Percentiles rank a stretch among this genome's conserved stretches.
Conservation (phyloP, 495 filamentous ascomycete species). For the Tetracladium marchalianum region DNA sequence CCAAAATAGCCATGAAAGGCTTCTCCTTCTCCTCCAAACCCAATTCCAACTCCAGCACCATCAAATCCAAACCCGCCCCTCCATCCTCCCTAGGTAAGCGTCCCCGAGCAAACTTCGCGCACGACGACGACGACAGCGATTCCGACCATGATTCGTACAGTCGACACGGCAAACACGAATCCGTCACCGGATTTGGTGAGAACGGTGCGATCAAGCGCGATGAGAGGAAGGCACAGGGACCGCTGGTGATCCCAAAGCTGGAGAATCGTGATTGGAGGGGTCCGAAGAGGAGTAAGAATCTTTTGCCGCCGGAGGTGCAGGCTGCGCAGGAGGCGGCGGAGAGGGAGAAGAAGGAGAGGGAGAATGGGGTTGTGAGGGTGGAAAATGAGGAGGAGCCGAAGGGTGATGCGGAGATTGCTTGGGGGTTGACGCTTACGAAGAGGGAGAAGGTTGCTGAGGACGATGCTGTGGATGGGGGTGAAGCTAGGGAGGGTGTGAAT, state of each 20-base stretch:
- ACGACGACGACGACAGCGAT: conserved; percentile 4
- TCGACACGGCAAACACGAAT: conserved; percentile 18
- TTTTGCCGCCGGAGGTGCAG: conserved; percentile 41
- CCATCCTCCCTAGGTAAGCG: conserved; percentile 16
- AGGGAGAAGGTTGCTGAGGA: conserved; percentile 15
- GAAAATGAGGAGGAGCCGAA: conserved; percentile 28
- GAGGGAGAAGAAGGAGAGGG: conserved; percentile 1
- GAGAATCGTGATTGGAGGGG: conserved; percentile 67
- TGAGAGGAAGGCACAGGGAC: conserved; percentile 28
- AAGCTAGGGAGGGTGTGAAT: background rate
- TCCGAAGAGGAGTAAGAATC: conserved; percentile 36
- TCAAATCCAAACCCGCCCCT: conserved; percentile 7
- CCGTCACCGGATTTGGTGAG: conserved; percentile 28
- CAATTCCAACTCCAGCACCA: background rate
- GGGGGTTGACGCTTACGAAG: conserved; percentile 18
- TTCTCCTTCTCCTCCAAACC: conserved; percentile 13
- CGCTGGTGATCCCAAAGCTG: conserved; percentile 54
- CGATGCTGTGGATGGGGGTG: background rate
- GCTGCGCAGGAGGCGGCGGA: conserved; percentile 20
- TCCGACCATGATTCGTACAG: conserved; percentile 5
- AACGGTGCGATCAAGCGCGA: conserved; percentile 20
- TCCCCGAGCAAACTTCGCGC: conserved; percentile 5
- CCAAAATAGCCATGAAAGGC: conserved; percentile 19
- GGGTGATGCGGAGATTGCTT: conserved; percentile 15
- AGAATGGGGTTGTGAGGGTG: conserved; percentile 14